These are phyloP conservation scores for Psilocybe azurescens DNA, from an alignment of 768 basidiomycete genomes.

Conservation along the genomic window DNA sequence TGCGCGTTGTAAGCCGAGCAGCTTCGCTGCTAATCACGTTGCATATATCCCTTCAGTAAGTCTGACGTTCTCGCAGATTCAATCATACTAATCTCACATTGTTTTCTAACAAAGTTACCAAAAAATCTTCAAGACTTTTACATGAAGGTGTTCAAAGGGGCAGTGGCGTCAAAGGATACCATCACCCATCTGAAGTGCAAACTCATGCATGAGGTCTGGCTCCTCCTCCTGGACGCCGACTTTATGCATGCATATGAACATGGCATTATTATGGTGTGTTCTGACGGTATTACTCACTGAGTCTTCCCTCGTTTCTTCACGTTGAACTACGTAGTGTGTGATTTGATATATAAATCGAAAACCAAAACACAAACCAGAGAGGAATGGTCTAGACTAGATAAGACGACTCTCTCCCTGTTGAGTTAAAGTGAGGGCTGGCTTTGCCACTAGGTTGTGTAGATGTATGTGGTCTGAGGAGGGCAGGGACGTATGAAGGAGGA, in stretches of 20 bases:
- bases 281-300: conserved; percentile 34
- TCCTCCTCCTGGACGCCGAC: conserved; percentile 20
- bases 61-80: neutral
- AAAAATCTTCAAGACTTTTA: conserved; percentile 25
- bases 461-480: too few relatives aligned
- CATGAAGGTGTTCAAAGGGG: conserved; percentile 10
- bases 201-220: conserved; percentile 25
- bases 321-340: too few relatives aligned
- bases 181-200: conserved; percentile 23
- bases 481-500: too few relatives aligned
- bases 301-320: conserved; percentile 39
- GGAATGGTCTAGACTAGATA: too few relatives aligned
- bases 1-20: conserved; percentile 29
- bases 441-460: too few relatives aligned
- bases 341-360: too few relatives aligned
- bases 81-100: neutral
- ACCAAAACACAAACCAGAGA: too few relatives aligned
- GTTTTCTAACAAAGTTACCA: conserved; percentile 23
- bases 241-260: conserved; percentile 27
- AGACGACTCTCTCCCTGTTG: too few relatives aligned
- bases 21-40: conserved; percentile 39
- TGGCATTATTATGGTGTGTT: conserved; percentile 14
- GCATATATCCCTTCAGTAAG: conserved; percentile 44
- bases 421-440: too few relatives aligned
- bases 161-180: conserved; percentile 6